phyloP scores from a whole-genome alignment of 2,329 filamentous ascomycete species.

The Chrysosporium keratinophilum region DNA sequence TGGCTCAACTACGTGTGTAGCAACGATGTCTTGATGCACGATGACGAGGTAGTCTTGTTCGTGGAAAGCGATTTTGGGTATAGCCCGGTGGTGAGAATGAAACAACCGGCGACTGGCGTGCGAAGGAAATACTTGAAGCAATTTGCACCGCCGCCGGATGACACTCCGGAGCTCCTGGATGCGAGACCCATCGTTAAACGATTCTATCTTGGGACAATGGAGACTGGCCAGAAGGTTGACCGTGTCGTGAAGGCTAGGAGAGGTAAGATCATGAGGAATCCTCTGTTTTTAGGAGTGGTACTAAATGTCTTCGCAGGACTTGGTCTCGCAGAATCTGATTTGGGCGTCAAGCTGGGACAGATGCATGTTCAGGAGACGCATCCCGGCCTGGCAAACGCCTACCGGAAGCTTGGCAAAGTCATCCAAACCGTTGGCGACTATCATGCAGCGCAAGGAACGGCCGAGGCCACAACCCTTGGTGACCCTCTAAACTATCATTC shows the following conservation, averaged over 20 bases:
- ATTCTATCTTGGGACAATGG: constrained; percentile 92
- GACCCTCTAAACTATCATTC: constrained; percentile 94
- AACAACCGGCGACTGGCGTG: constrained; percentile 92
- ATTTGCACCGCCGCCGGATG: constrained; percentile 92
- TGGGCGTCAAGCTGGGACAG: constrained; percentile 76
- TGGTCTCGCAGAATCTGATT: constrained; percentile 82
- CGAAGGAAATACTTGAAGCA: constrained; percentile 94
- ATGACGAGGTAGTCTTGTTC: constrained; percentile 95
- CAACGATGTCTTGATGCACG: constrained; percentile 84
- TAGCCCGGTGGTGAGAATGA: constrained; percentile 87
- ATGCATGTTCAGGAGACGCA: constrained; percentile 90
- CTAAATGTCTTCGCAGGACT: constrained; percentile 49
- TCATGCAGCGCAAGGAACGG: constrained; percentile 91
- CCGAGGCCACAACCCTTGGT: constrained; percentile 86
- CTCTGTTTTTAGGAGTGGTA: neutral
- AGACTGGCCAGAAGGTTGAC: constrained; percentile 93
- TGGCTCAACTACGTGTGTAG: constrained; percentile 92
- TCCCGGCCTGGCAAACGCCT: constrained; percentile 74
- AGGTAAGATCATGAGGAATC: constrained; percentile 47
- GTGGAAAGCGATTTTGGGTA: constrained; percentile 99
- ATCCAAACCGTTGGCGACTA: constrained; percentile 91
- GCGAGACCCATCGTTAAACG: constrained; percentile 85
- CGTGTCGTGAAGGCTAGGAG: constrained; percentile 82
- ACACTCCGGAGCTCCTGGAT: constrained; percentile 86
- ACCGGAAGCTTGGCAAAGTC: constrained; percentile 86